Evolutionary conservation across 345 rosid species (phyloP), one percentile per base, ranked within the genome.

Genomic region (Combretum micranthum): DNA sequence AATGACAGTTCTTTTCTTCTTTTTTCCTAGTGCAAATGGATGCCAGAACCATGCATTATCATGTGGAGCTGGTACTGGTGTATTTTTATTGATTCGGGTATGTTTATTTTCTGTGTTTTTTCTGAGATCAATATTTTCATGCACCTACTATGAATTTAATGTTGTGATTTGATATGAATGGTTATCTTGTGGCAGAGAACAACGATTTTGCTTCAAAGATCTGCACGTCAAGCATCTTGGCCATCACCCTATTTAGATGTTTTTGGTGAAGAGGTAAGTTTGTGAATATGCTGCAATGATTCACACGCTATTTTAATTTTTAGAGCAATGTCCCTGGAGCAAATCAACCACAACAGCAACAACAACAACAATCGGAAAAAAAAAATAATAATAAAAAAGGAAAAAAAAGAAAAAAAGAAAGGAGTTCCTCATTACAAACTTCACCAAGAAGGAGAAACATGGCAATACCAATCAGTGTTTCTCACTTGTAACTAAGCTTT

Each of bases 221-320:
- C 74, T 69, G 88, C 79, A 10, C 90, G 87, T 21, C 96, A 76
- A 65, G 80, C 99, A 63, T 77, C 80, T 63, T 93, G 99, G 99
- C 95, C 88, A 15, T 89, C 99, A 47, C 97, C 80, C 6, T 93
- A 87, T 74, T 80, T 93, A 79, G 99, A 93, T 78, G 78, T 77
- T 4, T 93, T 73, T 75, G 99, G 99, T 55, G 99, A 89, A 87
- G 99, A 93, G 97, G 99, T 85, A 59, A 67, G 12, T 39, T 54
- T 43, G 55, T 14, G 39, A 32, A 49, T 25, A 19, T 47, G 4
- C 50, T 50, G 21, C 44, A 39, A 21, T 15, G 15, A 44, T 23
- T 15, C 7, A 3, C 9, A 47, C 15, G 8, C 49, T 60, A 26
- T 17, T 42, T 21, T 8, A 56, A 19, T 54, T 22, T 37, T 50